Percentiles rank a stretch among this genome's conserved stretches.
Evolutionary conservation across 495 filamentous ascomycete species (phyloP).

Genomic region (Penicillium salamii): DNA sequence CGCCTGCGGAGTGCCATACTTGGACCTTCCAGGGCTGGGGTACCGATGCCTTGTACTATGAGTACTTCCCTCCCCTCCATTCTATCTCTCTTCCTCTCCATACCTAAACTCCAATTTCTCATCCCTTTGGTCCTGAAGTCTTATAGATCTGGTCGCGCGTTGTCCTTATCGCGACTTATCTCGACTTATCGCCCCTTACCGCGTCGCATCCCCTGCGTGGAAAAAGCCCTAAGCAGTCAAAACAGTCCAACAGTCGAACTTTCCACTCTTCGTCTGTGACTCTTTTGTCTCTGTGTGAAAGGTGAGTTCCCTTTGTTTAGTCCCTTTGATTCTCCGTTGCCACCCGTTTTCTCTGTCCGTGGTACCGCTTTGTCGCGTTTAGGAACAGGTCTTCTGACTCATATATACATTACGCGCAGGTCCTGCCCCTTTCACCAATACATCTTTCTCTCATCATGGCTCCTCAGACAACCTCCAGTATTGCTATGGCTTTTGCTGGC

Average conservation of each 20-base stretch:
- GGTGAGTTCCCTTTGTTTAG: constrained; percentile 16
- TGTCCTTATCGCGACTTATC: constrained; percentile 13
- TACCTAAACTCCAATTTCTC: not conserved
- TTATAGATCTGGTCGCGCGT: constrained; percentile 2
- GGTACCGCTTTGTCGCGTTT: constrained; percentile 19
- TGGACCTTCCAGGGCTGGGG: constrained; percentile 13
- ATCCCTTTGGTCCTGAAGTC: not conserved
- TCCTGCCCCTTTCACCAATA: constrained; percentile 7
- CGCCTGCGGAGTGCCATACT: constrained; percentile 21
- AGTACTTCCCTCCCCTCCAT: constrained; percentile 4
- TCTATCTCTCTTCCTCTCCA: not conserved
- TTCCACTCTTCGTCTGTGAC: constrained; percentile 1
- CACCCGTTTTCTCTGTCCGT: constrained; percentile 15
- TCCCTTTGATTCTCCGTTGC: constrained; percentile 8
- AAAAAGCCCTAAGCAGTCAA: constrained; percentile 10
- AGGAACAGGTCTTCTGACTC: constrained; percentile 27
- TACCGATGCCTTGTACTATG: constrained; percentile 2
- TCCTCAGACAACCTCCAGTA: constrained; percentile 52
- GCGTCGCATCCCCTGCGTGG: constrained; percentile 21
- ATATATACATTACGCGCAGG: constrained; percentile 14
- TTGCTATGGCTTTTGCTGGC: constrained; percentile 60
- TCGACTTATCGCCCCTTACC: constrained; percentile 19
- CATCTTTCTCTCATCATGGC: constrained; percentile 39
- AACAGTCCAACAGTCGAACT: not conserved
- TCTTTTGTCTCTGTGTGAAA: constrained; percentile 13